Percentiles rank a stretch among this genome's conserved stretches.
phyloP scores from a whole-genome alignment of 1,139 yeast genomes.

The Kurtzmaniella quercitrusa region DNA sequence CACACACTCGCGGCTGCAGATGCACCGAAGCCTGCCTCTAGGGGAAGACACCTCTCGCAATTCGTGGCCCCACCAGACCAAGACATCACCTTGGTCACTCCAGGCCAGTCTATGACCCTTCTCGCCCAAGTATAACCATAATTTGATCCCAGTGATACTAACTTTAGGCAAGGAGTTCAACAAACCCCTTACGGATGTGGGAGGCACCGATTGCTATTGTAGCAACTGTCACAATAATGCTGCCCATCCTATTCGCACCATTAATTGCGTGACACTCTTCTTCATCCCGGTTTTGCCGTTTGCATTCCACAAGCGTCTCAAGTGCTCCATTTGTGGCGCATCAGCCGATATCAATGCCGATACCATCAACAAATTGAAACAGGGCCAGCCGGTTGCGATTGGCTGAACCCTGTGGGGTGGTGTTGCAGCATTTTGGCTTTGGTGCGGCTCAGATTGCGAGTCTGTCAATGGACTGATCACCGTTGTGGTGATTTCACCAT shows the following conservation, averaged over 20 bases:
- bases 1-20: not conserved
- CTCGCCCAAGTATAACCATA: not conserved
- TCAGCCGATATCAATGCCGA: constrained; percentile 32
- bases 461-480: too few species aligned
- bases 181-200: constrained; percentile 25
- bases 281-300: constrained; percentile 45
- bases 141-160: constrained; percentile 2
- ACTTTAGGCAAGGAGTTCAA: constrained; percentile 25
- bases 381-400: constrained; percentile 43
- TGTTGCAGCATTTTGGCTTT: too few species aligned
- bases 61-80: too few species aligned
- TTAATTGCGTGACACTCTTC: constrained; percentile 40
- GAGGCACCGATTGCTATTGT: constrained; percentile 29
- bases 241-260: constrained; percentile 39
- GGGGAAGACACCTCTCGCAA: not conserved
- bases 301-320: constrained; percentile 33
- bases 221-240: constrained; percentile 44
- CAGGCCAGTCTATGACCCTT: too few species aligned
- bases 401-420: too few species aligned
- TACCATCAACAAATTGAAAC: constrained; percentile 27
- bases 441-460: too few species aligned
- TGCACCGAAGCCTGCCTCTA: not conserved
- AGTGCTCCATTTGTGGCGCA: constrained; percentile 43
- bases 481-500: too few species aligned
- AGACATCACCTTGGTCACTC: too few species aligned